phyloP scores from a whole-genome alignment of 306 rosid species.

The Ormosia semicastrata region DNA sequence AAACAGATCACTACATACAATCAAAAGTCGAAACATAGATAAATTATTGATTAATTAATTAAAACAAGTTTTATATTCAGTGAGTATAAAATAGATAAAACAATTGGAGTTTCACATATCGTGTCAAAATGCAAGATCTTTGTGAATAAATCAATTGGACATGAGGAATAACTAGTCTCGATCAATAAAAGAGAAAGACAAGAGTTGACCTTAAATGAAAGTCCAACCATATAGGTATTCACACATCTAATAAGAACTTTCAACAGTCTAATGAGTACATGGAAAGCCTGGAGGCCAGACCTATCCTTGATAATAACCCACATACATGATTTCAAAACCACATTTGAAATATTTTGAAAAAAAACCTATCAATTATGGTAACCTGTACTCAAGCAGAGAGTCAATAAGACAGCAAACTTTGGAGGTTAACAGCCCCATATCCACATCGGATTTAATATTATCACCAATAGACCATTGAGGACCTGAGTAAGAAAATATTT shows the following conservation, averaged over 20 bases:
- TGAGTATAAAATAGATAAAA: background rate
- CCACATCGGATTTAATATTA: conserved; percentile 31
- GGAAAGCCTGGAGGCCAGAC: background rate
- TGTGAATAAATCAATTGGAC: background rate
- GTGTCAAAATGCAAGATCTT: background rate
- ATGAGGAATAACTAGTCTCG: background rate
- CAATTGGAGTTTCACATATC: background rate
- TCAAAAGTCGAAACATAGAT: background rate
- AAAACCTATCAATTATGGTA: background rate
- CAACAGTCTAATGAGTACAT: background rate
- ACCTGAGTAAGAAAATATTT: conserved; percentile 41
- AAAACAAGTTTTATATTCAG: background rate
- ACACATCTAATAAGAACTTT: background rate
- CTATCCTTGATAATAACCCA: background rate
- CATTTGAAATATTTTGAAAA: conserved; percentile 1
- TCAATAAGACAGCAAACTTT: conserved; percentile 73
- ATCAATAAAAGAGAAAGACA: background rate
- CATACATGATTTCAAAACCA: background rate
- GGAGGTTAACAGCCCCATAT: conserved; percentile 50
- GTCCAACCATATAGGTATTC: background rate
- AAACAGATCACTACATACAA: background rate
- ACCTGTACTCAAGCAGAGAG: conserved; percentile 81
- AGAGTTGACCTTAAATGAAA: background rate
- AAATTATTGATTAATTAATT: background rate
- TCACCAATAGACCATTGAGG: conserved; percentile 47